Evolutionary conservation across 345 rosid species (phyloP), one percentile per base, ranked within the genome.

Genomic region (Brassica nigra): DNA sequence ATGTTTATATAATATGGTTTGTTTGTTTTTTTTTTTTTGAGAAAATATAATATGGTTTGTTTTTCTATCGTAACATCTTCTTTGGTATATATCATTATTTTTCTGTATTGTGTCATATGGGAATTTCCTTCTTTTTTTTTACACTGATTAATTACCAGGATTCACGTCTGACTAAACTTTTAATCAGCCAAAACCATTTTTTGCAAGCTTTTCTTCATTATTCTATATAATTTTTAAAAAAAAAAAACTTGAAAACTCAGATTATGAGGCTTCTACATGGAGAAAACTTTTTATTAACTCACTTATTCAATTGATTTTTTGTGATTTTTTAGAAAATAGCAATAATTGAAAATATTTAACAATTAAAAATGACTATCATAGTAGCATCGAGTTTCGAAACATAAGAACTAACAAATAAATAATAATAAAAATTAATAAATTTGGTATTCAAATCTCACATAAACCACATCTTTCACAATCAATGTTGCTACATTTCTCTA

Each of bases 401-500:
- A 8, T 58, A 23, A 16, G 0, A 11, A 23, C 23, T 59, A 59
- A 59, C 57, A 27, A 27, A 23, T 59, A 59, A 27, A 57, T 42
- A 14, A 30, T 6, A 6, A 29, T 5, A 8, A 8, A 59, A 27
- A 27, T 59, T 27, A 27, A 23, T 62, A 62, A 62, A 62, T 29
- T 62, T 62, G 5, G 66, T 29, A 62, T 62, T 62, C 66, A 62
- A 12, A 6, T 58, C 16, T 27, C 16, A 59, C n/a, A 27, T 3
- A 27, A 31, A 12, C 36, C 65, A 4, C 33, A 55, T 57, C 33
- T 55, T 34, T 18, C 16, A 16, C 16, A 16, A 4, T n/a, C 36
- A 66, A 5, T 70, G 66, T 78, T 29, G 28, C 6, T 78, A 71
- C 67, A 65, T 34, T 9, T 59, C 16, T 12, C 44, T 8, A 7